Evolutionary conservation across 495 filamentous ascomycete species (phyloP), one percentile per base, ranked within the genome.

Genomic region (Diplogelasinospora grovesii): DNA sequence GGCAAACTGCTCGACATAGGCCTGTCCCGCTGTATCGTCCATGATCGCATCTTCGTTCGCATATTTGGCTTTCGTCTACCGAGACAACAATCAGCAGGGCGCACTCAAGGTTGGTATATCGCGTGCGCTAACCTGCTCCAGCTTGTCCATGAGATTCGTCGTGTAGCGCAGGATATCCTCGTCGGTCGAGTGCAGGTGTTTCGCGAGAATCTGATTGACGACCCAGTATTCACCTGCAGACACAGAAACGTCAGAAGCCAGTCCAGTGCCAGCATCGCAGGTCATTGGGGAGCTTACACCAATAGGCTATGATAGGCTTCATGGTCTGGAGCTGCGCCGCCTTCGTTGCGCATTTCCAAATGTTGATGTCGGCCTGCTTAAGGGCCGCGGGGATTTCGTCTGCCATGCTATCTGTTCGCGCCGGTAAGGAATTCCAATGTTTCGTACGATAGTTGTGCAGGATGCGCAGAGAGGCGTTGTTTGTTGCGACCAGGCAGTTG

Each of bases 1-100:
- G 6, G 78, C 89, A 60, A 99, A 99, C 53, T 95, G 85, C 63
- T 95, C 89, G 24, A 95, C 81, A 54, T 94, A 95, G 40, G 88
- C 89, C 54, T 85, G 84, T 1, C 85, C 89, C 3, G 87, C 86
- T 8, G 81, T 65, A 48, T 92, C 85, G 60, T 97, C 90, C 2
- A 69, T 67, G 1, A 89, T 79, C 50, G 90, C 87, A 58, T 71
- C 69, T 44, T 78, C 71, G 24, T 57, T 56, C 2, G 60, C 56
- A 36, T 75, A 66, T 22, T 71, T 61, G 9, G 62, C 49, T 59
- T 94, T 94, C 27, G 78, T 83, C 79, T 88, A 15, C 43, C 18
- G 31, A 14, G 3, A 8, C 5, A 14, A 7, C 7, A 15, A 31
- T 36, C 11, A 21, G 41, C 8, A 8, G 2, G 4, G 13, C 22